phyloP scores from a whole-genome alignment of 768 basidiomycete species.

The Mrakia hoshinonis region DNA sequence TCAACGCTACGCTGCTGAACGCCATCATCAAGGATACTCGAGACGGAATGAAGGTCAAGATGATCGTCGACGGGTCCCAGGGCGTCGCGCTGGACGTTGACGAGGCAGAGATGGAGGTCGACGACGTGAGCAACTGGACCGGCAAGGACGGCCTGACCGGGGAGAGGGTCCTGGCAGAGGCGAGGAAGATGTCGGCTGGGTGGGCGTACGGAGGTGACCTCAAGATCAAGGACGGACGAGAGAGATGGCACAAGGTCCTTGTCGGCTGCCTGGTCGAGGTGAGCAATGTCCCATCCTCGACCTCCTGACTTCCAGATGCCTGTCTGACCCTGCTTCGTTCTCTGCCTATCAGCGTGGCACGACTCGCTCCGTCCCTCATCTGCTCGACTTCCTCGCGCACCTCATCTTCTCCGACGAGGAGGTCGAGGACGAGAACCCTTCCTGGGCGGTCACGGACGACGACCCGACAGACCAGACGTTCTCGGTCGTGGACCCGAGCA shows the following conservation, averaged over 20 bases:
- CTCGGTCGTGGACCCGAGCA: slow-evolving; percentile 47
- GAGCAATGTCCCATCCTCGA: slow-evolving; percentile 40
- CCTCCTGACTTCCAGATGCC: not conserved
- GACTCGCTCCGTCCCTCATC: slow-evolving; percentile 58
- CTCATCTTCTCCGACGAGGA: slow-evolving; percentile 57
- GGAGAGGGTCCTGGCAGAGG: slow-evolving; percentile 48
- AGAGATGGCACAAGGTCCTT: slow-evolving; percentile 67
- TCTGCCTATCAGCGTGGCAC: slow-evolving; percentile 44
- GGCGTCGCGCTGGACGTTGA: slow-evolving; percentile 30
- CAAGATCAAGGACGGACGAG: slow-evolving; percentile 61
- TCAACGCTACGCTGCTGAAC: slow-evolving; percentile 82
- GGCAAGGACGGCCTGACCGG: slow-evolving; percentile 61
- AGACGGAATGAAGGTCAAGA: too few species aligned
- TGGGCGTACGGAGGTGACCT: slow-evolving; percentile 44
- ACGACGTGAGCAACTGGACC: slow-evolving; percentile 64
- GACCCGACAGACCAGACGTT: slow-evolving; percentile 29
- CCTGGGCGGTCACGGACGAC: slow-evolving; percentile 19
- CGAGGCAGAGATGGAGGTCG: slow-evolving; percentile 25
- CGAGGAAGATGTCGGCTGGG: slow-evolving; percentile 64
- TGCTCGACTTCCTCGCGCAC: slow-evolving; percentile 62
- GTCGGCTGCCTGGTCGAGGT: slow-evolving; percentile 83
- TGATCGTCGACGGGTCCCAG: not conserved
- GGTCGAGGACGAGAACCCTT: slow-evolving; percentile 29
- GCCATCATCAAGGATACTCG: slow-evolving; percentile 64
- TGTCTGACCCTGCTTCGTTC: slow-evolving; percentile 11